These are phyloP conservation scores for Sporisorium exsertum DNA, from an alignment of 1,284 basidiomycete genomes.

Conservation along the genomic window DNA sequence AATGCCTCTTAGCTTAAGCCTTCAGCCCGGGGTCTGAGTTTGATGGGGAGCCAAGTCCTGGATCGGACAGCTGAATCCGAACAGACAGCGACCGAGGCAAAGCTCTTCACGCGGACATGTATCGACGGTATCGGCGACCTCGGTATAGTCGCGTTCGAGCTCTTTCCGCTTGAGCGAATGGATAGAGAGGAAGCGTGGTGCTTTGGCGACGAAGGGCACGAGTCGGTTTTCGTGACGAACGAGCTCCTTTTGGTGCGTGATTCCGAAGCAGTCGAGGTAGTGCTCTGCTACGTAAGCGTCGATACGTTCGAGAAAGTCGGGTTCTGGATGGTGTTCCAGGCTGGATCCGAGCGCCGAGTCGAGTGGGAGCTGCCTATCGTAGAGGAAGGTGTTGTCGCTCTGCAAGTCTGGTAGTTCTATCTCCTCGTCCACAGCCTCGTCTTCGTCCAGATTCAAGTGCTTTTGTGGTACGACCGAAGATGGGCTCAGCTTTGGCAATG, in stretches of 20 bases:
- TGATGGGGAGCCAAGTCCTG: conserved; percentile 4
- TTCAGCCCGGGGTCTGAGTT: background rate
- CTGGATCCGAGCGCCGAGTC: conserved; percentile 24
- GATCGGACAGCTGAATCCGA: conserved; percentile 32
- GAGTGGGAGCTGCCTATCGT: conserved; percentile 10
- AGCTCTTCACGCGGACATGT: conserved; percentile 34
- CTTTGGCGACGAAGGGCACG: conserved; percentile 31
- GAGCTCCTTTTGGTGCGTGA: conserved; percentile 30
- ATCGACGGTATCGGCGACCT: conserved; percentile 22
- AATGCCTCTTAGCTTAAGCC: background rate
- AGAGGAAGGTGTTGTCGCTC: conserved; percentile 32
- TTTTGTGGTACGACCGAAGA: background rate
- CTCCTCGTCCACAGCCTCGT: conserved; percentile 22
- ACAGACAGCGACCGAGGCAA: conserved; percentile 39
- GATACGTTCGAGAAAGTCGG: conserved; percentile 15
- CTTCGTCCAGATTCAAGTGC: background rate
- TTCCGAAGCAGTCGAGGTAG: conserved; percentile 38
- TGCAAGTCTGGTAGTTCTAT: conserved; percentile 29
- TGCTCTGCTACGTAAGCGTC: conserved; percentile 24
- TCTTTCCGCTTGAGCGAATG: conserved; percentile 44
- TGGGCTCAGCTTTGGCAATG: background rate
- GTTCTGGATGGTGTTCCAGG: conserved; percentile 1
- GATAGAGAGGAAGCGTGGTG: conserved; percentile 45
- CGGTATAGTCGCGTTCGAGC: conserved; percentile 38
- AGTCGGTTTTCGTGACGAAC: conserved; percentile 23